Base-by-base conservation (phyloP, 305 asterid genomes). In the Striga hermonthica region DNA sequence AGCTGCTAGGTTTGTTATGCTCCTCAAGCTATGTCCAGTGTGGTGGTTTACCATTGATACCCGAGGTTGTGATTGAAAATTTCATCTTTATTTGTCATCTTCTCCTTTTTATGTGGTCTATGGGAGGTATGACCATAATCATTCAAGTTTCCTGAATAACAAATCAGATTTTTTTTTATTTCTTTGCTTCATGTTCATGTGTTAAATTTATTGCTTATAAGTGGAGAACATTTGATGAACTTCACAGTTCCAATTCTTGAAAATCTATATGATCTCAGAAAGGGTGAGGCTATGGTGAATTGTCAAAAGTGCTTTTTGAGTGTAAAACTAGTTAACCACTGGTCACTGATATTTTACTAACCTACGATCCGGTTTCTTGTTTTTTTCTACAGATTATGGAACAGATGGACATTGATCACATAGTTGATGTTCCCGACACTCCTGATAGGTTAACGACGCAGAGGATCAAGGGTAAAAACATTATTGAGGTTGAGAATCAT, bases 381-480 rank as follows among this genome's bases (percentile, higher is more conserved):
- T 54, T 56, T 13, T 14, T 69, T 35, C 11, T 78, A 65, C 85
- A 91, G 91, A 72, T 36, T 58, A 85, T 87, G 92, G 95, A 91
- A 75, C 75, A 52, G 14, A 76, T 88, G 86, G 90, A 81, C 66
- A 57, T 74, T 50, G 96, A 83, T 76, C 68, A 70, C 53, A 38
- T 67, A 9, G 28, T 71, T 48, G 95, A 81, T 68, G 83, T 89
- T 76, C 96, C 96, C 2, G 98, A 87, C 69, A 89, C 96, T 71
- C 98, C 98, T 0, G 89, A 81, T 68, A 80, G 90, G 76, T 73
- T 76, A 44, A 57, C 71, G 37, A 63, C 70, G 2, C 68, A 38
- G 55, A 60, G 67, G 59, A 50, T 53, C 56, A 66, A 68, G 57
- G 75, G 59, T 62, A 78, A 71, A 74, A 71, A 53, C 64, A 61